phyloP scores from a whole-genome alignment of 1,139 yeast genomes.

The Suhomyces guaymorum region DNA sequence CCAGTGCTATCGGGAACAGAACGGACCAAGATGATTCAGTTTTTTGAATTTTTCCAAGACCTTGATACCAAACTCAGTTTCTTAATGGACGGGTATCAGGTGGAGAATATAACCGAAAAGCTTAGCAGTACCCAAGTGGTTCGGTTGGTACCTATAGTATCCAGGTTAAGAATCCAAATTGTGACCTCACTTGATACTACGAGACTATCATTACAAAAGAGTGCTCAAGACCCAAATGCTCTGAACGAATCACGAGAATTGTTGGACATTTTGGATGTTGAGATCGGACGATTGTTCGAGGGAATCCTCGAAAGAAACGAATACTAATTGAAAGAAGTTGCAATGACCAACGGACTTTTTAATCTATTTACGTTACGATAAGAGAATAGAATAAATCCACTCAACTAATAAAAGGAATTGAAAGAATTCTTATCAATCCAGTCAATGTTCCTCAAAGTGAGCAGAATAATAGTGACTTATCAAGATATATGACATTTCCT shows the following conservation, averaged over 20 bases:
- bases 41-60: conserved; percentile 43
- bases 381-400: neutral
- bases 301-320: conserved; percentile 35
- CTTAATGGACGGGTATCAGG: conserved; percentile 40
- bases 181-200: conserved; percentile 15
- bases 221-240: neutral
- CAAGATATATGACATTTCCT: no score
- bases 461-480: no score
- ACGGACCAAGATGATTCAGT: conserved; percentile 21
- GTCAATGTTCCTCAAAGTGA: no score
- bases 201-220: conserved; percentile 12
- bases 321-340: no score
- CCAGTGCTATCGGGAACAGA: conserved; percentile 15
- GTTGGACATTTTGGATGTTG: conserved; percentile 33
- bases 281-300: conserved; percentile 41
- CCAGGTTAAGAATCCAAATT: conserved; percentile 40
- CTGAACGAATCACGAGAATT: conserved; percentile 16
- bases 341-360: no score
- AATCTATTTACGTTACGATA: no score
- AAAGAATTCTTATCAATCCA: no score
- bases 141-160: conserved; percentile 47
- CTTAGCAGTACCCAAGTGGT: conserved; percentile 48
- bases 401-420: no score
- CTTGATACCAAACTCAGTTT: conserved; percentile 45
- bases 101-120: conserved; percentile 7